Evolutionary conservation across 2,329 filamentous ascomycete species (phyloP).

Genomic region (Trichoderma guizhouense): DNA sequence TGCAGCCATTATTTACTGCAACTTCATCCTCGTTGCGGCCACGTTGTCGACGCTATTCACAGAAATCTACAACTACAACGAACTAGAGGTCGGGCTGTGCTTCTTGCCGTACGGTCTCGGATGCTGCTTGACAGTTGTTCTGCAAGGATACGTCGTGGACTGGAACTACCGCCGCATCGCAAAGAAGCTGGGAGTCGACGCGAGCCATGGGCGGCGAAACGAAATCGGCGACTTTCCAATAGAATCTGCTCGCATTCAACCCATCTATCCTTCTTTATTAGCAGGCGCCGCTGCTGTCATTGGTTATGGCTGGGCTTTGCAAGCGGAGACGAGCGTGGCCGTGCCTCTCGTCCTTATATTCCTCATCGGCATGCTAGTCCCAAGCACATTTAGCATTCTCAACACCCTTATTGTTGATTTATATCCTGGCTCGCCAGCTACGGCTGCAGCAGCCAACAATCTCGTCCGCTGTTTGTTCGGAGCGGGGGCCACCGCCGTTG

Average conservation of each 20-base stretch:
- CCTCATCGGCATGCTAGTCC: slow-evolving; percentile 54
- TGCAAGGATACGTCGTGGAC: slow-evolving; percentile 57
- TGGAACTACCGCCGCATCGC: slow-evolving; percentile 72
- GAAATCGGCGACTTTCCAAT: slow-evolving; percentile 53
- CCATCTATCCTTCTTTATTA: slow-evolving; percentile 52
- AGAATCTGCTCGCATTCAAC: slow-evolving; percentile 52
- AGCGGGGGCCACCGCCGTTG: slow-evolving; percentile 56
- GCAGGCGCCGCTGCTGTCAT: slow-evolving; percentile 52
- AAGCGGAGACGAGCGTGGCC: slow-evolving; percentile 49
- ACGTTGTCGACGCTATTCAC: slow-evolving; percentile 52
- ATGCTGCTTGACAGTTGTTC: slow-evolving; percentile 46
- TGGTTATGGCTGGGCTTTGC: slow-evolving; percentile 56
- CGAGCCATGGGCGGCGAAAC: slow-evolving; percentile 56
- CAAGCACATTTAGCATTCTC: slow-evolving; percentile 61
- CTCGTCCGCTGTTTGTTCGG: slow-evolving; percentile 60
- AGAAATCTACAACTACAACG: slow-evolving; percentile 49
- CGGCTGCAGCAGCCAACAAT: slow-evolving; percentile 62
- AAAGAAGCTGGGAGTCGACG: slow-evolving; percentile 54
- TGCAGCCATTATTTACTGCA: slow-evolving; percentile 53
- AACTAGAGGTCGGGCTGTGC: slow-evolving; percentile 52
- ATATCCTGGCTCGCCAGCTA: slow-evolving; percentile 58
- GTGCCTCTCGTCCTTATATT: slow-evolving; percentile 55
- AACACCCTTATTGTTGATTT: slow-evolving; percentile 62
- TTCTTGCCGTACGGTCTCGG: slow-evolving; percentile 54
- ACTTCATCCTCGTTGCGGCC: slow-evolving; percentile 53